Percentiles rank a stretch among this genome's conserved stretches.
phyloP scores from a whole-genome alignment of 2,329 filamentous ascomycete species.

The Botrytis fragariae region DNA sequence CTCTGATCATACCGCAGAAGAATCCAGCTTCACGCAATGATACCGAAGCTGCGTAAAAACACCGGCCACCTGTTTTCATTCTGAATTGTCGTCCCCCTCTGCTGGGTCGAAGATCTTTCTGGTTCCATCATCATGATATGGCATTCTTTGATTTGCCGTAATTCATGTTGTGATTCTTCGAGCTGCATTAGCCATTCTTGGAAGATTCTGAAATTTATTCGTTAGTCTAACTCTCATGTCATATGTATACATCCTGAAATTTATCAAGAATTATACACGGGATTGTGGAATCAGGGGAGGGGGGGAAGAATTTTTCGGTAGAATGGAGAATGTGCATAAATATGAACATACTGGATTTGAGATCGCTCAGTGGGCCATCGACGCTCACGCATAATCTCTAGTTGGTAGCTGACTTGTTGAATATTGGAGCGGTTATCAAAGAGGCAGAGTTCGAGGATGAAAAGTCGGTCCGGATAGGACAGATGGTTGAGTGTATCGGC shows the following conservation, averaged over 20 bases:
- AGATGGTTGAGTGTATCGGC: not conserved
- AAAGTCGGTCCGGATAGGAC: not conserved
- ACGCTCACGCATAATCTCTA: not conserved
- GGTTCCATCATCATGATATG: not conserved
- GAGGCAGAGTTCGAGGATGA: not conserved
- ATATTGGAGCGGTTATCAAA: not conserved
- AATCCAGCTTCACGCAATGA: not conserved
- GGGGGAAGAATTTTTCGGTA: not conserved
- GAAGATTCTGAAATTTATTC: not conserved
- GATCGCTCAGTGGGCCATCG: not conserved
- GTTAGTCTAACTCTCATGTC: not conserved
- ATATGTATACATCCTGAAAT: not conserved
- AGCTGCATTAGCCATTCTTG: not conserved
- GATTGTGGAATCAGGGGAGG: not conserved
- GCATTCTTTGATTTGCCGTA: not conserved
- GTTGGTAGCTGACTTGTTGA: not conserved
- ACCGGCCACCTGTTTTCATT: not conserved
- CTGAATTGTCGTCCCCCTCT: not conserved
- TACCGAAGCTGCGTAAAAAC: not conserved
- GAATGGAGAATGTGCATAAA: not conserved
- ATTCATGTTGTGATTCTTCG: not conserved
- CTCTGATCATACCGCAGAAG: not conserved
- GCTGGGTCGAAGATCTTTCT: not conserved
- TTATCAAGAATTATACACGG: not conserved
- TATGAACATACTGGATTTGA: not conserved